Percentiles rank a stretch among this genome's conserved stretches.
Conservation (phyloP, 202 grass and related monocot species). For the Thinopyrum obtusiflorum region DNA sequence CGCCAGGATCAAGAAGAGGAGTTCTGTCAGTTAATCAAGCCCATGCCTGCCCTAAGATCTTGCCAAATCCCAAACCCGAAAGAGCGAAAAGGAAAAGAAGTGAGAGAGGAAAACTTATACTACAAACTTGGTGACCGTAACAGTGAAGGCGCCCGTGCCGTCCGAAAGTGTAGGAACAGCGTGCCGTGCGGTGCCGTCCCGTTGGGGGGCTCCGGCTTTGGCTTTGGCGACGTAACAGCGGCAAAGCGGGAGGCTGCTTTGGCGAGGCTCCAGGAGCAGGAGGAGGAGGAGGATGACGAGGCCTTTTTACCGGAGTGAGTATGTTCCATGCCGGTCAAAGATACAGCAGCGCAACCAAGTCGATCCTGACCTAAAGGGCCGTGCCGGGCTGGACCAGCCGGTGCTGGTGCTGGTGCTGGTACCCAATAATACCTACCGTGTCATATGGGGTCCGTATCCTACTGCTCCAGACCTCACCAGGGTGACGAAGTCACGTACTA, state of each 20-base stretch:
- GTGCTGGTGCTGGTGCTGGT: no score
- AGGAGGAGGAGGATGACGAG: background rate
- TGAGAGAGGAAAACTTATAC: no score
- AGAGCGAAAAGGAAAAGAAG: background rate
- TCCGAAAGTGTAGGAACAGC: background rate
- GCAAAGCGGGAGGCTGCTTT: constrained; percentile 22
- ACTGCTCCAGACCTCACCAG: background rate
- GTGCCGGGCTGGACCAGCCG: no score
- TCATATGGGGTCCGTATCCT: background rate
- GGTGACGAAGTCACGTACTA: background rate
- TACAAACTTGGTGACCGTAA: background rate
- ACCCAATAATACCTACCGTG: background rate
- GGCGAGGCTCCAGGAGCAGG: constrained; percentile 30
- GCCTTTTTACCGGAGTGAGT: background rate
- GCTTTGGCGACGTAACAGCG: constrained; percentile 17
- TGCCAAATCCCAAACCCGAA: background rate
- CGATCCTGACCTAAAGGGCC: background rate
- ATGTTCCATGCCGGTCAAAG: constrained; percentile 43
- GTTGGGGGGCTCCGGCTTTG: background rate
- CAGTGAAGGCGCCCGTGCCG: constrained; percentile 15
- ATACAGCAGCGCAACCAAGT: constrained; percentile 7
- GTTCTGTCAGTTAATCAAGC: background rate
- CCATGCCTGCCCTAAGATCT: constrained; percentile 43
- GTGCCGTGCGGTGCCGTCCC: background rate
- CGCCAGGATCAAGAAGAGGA: constrained; percentile 8